A percentile compares a stretch with the other conserved stretches of the same genome.
Evolutionary conservation across 345 rosid species (phyloP).

Genomic region (Aegle marmelos): DNA sequence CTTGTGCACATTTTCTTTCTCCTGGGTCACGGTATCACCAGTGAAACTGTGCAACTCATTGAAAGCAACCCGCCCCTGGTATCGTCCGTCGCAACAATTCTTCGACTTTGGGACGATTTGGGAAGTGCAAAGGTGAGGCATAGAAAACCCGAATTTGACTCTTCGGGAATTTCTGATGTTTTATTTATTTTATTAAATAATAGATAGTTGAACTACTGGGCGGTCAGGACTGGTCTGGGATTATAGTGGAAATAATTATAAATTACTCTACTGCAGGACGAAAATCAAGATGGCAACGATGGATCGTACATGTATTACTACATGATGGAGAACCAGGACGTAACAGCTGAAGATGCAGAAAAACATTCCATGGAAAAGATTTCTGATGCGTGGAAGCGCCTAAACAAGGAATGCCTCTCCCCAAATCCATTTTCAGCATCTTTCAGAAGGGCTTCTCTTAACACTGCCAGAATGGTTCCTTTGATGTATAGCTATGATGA

Average conservation of each 20-base stretch:
- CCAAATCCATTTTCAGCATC: constrained; percentile 30
- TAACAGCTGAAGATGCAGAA: constrained; percentile 28
- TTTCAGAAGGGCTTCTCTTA: constrained; percentile 35
- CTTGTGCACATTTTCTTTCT: constrained; percentile 51
- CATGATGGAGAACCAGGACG: constrained; percentile 35
- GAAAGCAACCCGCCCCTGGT: constrained; percentile 34
- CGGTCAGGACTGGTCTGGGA: no score
- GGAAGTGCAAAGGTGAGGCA: constrained; percentile 50
- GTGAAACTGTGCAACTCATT: constrained; percentile 28
- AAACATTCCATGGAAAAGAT: constrained; percentile 32
- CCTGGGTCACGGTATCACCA: constrained; percentile 35
- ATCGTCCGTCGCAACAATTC: constrained; percentile 40
- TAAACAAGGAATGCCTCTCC: constrained; percentile 44
- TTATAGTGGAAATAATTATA: no score
- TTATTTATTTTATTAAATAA: no score
- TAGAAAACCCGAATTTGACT: no score
- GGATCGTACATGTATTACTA: constrained; percentile 58
- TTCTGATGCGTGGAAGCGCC: constrained; percentile 52
- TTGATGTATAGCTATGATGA: constrained; percentile 49
- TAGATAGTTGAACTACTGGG: no score
- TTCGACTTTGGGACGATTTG: constrained; percentile 59
- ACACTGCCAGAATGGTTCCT: constrained; percentile 54
- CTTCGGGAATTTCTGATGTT: neutral
- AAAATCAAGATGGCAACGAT: constrained; percentile 50
- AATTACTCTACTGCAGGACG: constrained; percentile 32